Base-by-base conservation (phyloP, 495 filamentous ascomycete species). In the Penicillium macrosclerotiorum region DNA sequence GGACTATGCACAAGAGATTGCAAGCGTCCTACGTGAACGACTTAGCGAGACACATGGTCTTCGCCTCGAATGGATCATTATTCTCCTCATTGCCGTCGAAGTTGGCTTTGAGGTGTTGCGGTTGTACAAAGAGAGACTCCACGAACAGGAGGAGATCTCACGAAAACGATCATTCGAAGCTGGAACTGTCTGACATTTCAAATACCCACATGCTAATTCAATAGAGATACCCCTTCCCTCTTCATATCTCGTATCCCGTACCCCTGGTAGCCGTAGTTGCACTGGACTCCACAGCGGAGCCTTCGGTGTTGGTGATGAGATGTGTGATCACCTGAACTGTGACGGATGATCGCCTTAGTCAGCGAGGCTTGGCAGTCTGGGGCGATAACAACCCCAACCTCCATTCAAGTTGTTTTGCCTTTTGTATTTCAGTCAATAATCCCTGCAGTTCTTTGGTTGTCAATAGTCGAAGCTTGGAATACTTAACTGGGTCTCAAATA, bases 1-100 rank as follows among this genome's bases (percentile, higher is more conserved):
- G 81, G 92, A 95, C 58, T 97, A 97, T 70, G 93, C 90, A 1
- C 88, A 90, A 56, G 93, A 96, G 60, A 96, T 96, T 57, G 92
- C 93, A 8, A 87, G 76, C 49, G 90, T 97, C 9, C 72, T 96
- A 12, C 77, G 94, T 45, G 87, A 95, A 62, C 83, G 87, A 57
- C 73, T 94, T 48, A 96, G 90, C 62, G 92, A 97, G 71, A 86
- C 83, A 50, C 88, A 96, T 64, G 83, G 87, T 8, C 80, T 90
- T 11, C 71, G 87, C 30, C 68, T 98, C n/a, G 93, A 97, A 69
- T 95, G 89, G 90, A 90, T 94, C 60, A 96, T 98, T 55, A 98
- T 98, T 57, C 77, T 85, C 5, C 75, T 98, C 45, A 98, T 98
- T 65, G 80, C 87, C 1, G 85, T 97, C 29, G 93, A 98, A 67